Percentiles rank a stretch among this genome's conserved stretches.
Evolutionary conservation across 1,139 yeast species (phyloP).

Genomic region (Sugiyamaella japonica): DNA sequence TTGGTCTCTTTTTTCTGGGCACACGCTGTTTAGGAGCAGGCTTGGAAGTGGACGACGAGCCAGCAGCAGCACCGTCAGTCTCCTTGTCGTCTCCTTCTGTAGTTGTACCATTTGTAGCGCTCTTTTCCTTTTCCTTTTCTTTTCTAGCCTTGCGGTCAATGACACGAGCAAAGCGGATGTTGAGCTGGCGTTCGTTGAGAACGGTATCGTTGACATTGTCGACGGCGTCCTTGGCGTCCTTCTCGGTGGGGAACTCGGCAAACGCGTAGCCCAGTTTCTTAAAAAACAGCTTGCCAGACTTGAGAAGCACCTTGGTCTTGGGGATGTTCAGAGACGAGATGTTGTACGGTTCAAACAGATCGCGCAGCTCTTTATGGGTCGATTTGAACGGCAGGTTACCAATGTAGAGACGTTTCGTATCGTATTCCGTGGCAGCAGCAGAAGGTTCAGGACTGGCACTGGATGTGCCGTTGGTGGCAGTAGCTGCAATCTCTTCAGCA

Average conservation of each 20-base stretch:
- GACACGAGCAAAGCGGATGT: slow-evolving; percentile 50
- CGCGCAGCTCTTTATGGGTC: slow-evolving; percentile 31
- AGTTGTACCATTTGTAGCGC: slow-evolving; percentile 7
- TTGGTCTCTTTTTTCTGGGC: slow-evolving; percentile 26
- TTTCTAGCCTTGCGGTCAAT: slow-evolving; percentile 16
- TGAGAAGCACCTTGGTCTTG: slow-evolving; percentile 19
- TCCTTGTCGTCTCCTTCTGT: background rate
- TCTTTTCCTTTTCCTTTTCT: slow-evolving; percentile 7
- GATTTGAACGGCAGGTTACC: slow-evolving; percentile 40
- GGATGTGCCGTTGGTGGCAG: background rate
- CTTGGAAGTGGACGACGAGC: no score
- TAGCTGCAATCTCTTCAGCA: background rate
- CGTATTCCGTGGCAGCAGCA: slow-evolving; percentile 16
- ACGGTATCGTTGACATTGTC: slow-evolving; percentile 49
- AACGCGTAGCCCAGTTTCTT: slow-evolving; percentile 63
- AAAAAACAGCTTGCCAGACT: slow-evolving; percentile 24
- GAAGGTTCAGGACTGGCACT: background rate
- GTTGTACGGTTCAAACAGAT: slow-evolving; percentile 33
- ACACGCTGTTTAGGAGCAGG: slow-evolving; percentile 20
- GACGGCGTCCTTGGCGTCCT: slow-evolving; percentile 51
- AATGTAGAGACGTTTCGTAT: slow-evolving; percentile 33
- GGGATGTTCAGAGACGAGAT: slow-evolving; percentile 36
- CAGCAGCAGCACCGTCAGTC: background rate
- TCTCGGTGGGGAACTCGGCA: slow-evolving; percentile 56
- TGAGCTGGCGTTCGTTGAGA: slow-evolving; percentile 50